Conservation (phyloP, 1,139 yeast species). For the Candida tetrigidarum region DNA sequence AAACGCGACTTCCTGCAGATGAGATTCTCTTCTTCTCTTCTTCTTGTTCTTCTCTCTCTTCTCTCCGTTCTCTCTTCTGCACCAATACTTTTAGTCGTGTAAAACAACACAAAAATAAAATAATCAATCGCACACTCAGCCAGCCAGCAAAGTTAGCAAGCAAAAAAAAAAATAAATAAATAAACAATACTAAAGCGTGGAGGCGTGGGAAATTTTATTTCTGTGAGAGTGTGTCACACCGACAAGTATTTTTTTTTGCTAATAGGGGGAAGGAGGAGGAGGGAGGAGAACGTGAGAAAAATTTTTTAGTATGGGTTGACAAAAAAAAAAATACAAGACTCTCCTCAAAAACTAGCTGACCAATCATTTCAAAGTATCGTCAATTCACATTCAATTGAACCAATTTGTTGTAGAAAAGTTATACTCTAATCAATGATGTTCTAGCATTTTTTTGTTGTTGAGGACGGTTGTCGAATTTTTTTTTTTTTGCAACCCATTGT, state of each 20-base stretch:
- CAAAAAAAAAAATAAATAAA: too few species aligned
- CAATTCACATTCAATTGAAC: too few species aligned
- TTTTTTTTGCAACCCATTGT: constrained; percentile 11
- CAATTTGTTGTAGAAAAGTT: too few species aligned
- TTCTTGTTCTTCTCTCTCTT: neutral
- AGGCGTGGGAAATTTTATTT: too few species aligned
- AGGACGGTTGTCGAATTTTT: neutral
- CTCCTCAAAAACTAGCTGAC: neutral
- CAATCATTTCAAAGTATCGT: neutral
- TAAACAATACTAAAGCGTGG: too few species aligned
- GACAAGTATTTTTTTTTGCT: too few species aligned
- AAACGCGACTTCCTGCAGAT: constrained; percentile 8
- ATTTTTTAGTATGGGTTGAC: neutral
- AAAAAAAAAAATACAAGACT: neutral
- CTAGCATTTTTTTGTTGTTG: neutral
- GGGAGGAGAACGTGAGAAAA: neutral
- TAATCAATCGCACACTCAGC: too few species aligned
- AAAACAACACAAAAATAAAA: too few species aligned
- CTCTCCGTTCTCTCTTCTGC: neutral
- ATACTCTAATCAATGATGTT: neutral
- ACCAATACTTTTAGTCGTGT: too few species aligned
- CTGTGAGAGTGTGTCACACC: too few species aligned
- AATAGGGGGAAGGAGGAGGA: neutral
- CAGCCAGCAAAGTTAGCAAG: too few species aligned
- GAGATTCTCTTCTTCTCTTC: neutral